Conservation (phyloP, 257 asterid species). For the Gentiana dahurica region DNA sequence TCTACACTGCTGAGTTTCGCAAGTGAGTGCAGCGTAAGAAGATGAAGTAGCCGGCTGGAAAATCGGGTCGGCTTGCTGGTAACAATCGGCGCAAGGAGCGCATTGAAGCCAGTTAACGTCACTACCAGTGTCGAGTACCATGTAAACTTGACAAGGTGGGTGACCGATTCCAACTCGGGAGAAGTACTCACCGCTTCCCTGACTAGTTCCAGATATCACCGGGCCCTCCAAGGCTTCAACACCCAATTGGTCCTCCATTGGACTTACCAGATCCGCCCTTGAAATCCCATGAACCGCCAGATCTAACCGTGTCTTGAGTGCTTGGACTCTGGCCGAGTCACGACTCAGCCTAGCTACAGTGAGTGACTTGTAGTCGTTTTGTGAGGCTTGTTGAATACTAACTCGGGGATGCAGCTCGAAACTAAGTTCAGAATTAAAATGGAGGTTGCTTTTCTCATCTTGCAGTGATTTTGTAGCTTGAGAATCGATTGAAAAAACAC, state of each 20-base stretch:
- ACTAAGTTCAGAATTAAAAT: conserved; percentile 23
- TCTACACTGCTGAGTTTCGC: conserved; percentile 61
- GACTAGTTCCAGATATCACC: conserved; percentile 78
- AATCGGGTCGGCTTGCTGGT: conserved; percentile 95
- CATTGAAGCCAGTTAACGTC: conserved; percentile 95
- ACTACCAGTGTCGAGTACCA: conserved; percentile 94
- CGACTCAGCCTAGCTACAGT: conserved; percentile 55
- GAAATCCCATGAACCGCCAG: conserved; percentile 42
- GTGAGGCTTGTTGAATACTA: conserved; percentile 33
- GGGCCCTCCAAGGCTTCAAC: conserved; percentile 54
- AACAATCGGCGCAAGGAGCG: conserved; percentile 88
- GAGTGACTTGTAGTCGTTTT: conserved; percentile 45
- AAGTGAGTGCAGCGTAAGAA: conserved; percentile 51
- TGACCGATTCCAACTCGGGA: conserved; percentile 76
- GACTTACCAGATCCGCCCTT: conserved; percentile 53
- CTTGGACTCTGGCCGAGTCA: conserved; percentile 60
- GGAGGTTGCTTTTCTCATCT: conserved; percentile 13
- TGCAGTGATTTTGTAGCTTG: conserved; percentile 24
- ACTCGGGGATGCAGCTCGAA: conserved; percentile 62
- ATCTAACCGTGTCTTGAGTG: conserved; percentile 70
- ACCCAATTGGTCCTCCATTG: conserved; percentile 38
- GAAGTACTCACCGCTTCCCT: conserved; percentile 97
- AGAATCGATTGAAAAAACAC: conserved; percentile 26
- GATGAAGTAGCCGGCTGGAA: conserved; percentile 69
- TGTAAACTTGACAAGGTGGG: conserved; percentile 56